Base-by-base conservation (phyloP, 2,329 filamentous ascomycete genomes). In the Mycocentrospora acerina region DNA sequence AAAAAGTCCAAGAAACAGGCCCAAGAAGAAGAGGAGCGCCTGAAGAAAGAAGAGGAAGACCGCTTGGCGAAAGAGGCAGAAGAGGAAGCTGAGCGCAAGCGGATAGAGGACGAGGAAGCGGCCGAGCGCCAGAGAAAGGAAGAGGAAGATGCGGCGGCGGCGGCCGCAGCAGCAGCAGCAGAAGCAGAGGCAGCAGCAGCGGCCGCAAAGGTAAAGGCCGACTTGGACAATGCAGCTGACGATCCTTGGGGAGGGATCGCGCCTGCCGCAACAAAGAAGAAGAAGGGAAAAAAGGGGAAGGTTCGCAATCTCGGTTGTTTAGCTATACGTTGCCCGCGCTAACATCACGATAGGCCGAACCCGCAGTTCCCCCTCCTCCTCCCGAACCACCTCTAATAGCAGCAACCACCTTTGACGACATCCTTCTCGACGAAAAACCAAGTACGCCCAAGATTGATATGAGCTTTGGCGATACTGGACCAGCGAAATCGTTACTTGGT, bases 371-470 rank as follows among this genome's bases (percentile, higher is more conserved):
- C 41, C 59, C 57, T 35, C 61, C 57, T 38, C 54, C 60, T 46
- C 58, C 56, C 37, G 53, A 51, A 38, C 57, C 60, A 40, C 56
- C 63, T 29, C 46, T 46, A 32, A 59, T 53, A 45, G 64, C 53
- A 45, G 64, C 68, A 37, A 69, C 68, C 55, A 70, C 66, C 35
- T 73, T 74, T 46, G 69, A 74, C 51, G 70, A 72, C 36, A 68
- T 75, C 52, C 62, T 67, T 53, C 59, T 74, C 50, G 62, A 74
- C 62, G 68, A 76, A 39, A 55, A 46, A 26, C 19, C 19, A 24
- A 48, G 43, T 30, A 69, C 67, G 35, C 72, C 72, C 15, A 72
- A 74, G 57, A 67, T 75, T 48, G 71, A 75, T 42, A 61, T 76
- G 44, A 69, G 68, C 44, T 71, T 75, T 46, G 69, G 68, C 30